phyloP scores from a whole-genome alignment of 2,329 filamentous ascomycete genomes.

The Fusarium mangiferae region DNA sequence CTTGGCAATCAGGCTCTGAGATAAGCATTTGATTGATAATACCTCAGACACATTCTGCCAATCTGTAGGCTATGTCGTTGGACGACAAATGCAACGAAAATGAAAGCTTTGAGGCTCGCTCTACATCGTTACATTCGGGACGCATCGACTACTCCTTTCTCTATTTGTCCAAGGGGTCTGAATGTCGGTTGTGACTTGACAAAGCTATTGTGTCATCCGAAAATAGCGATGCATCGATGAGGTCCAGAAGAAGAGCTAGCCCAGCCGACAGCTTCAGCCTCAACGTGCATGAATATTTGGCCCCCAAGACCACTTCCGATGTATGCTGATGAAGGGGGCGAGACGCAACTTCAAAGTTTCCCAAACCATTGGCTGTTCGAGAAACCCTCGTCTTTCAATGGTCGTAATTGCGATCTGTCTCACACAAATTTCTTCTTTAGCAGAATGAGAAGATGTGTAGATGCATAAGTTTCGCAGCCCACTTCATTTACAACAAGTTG shows the following conservation, averaged over 20 bases:
- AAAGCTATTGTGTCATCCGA: too few species aligned
- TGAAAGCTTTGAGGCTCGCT: too few species aligned
- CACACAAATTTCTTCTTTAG: background rate
- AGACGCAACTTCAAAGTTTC: background rate
- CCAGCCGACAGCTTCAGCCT: background rate
- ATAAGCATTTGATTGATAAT: background rate
- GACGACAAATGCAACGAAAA: background rate
- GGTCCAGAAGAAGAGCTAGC: background rate
- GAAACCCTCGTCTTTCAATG: too few species aligned
- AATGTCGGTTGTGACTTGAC: fast-evolving
- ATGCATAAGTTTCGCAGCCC: background rate
- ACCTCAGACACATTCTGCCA: fast-evolving
- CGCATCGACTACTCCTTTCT: fast-evolving
- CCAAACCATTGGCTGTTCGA: background rate
- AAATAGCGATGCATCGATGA: background rate
- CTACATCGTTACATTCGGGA: too few species aligned
- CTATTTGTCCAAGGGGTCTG: fast-evolving
- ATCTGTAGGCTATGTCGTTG: fast-evolving
- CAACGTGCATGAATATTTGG: background rate
- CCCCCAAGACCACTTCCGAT: background rate
- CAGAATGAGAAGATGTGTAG: background rate
- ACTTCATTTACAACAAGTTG: background rate
- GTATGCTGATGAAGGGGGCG: background rate
- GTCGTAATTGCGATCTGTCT: fast-evolving
- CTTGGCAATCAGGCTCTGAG: background rate